Percentiles rank a stretch among this genome's conserved stretches.
Evolutionary conservation across 805 yeast species (phyloP).

Genomic region (Metschnikowia amazonensis): DNA sequence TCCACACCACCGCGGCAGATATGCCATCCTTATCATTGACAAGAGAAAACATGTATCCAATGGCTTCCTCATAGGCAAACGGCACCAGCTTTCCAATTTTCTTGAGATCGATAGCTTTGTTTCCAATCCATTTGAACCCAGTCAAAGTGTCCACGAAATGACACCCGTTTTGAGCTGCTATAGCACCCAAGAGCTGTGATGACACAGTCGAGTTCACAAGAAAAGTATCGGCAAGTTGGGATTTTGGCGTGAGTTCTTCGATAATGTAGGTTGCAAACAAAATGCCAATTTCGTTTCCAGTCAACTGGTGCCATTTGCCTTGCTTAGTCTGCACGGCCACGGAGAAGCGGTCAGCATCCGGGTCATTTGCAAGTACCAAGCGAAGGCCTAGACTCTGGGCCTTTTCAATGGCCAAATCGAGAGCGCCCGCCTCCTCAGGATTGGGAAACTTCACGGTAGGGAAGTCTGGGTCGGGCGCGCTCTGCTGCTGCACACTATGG

Average conservation of each 20-base stretch:
- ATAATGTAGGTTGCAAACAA: conserved; percentile 69
- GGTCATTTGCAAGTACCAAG: conserved; percentile 85
- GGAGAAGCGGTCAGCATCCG: conserved; percentile 94
- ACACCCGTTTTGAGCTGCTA: conserved; percentile 63
- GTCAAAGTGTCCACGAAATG: conserved; percentile 79
- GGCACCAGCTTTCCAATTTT: conserved; percentile 65
- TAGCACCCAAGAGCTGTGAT: conserved; percentile 67
- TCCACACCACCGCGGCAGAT: conserved; percentile 69
- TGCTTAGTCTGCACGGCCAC: conserved; percentile 54
- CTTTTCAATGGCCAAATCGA: conserved; percentile 59
- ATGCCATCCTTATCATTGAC: conserved; percentile 94
- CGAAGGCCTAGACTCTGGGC: conserved; percentile 52
- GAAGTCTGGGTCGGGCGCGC: conserved; percentile 76
- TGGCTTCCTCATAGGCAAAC: conserved; percentile 92
- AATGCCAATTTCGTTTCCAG: conserved; percentile 89
- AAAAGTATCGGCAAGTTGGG: conserved; percentile 38
- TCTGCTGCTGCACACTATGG: conserved; percentile 58
- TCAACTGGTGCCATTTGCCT: conserved; percentile 68
- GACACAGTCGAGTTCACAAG: conserved; percentile 89
- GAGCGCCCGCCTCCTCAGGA: conserved; percentile 93
- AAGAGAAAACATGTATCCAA: conserved; percentile 84
- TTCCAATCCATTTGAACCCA: conserved; percentile 98
- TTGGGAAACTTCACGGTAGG: conserved; percentile 88
- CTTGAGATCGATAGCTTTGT: conserved; percentile 72
- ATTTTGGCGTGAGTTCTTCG: conserved; percentile 26